Percentiles rank a stretch among this genome's conserved stretches.
Evolutionary conservation across 495 filamentous ascomycete genomes (phyloP).

Genomic region (Aspergillus sclerotioniger): DNA sequence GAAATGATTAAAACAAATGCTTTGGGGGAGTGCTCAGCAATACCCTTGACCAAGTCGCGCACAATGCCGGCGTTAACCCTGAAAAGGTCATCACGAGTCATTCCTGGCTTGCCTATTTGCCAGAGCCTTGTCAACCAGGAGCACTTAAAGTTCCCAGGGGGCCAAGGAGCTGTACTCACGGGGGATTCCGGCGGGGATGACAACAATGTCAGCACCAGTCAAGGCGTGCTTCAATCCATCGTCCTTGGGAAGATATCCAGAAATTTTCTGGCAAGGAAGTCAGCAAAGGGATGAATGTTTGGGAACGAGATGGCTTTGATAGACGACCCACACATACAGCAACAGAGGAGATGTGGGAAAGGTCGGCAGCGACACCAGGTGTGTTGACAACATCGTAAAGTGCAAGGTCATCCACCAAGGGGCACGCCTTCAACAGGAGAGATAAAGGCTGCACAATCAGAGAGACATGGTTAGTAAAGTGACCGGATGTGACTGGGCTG

Average conservation of each 20-base stretch:
- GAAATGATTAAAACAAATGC: constrained; percentile 96
- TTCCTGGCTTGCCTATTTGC: constrained; percentile 86
- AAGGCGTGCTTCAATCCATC: constrained; percentile 86
- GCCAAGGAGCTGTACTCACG: constrained; percentile 59
- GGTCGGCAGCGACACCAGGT: constrained; percentile 89
- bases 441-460: constrained; percentile 71
- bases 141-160: background rate
- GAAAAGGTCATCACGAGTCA: constrained; percentile 99
- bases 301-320: background rate
- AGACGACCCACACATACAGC: constrained; percentile 63
- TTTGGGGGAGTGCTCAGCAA: constrained; percentile 83
- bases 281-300: background rate
- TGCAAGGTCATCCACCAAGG: constrained; percentile 83
- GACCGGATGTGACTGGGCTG: too few species aligned
- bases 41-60: constrained; percentile 76
- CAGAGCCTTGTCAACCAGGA: constrained; percentile 11
- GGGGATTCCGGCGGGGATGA: constrained; percentile 97
- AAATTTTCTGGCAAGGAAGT: constrained; percentile 67
- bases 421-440: constrained; percentile 84
- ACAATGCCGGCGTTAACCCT: constrained; percentile 97
- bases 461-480: constrained; percentile 5
- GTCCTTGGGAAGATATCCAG: constrained; percentile 84
- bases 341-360: constrained; percentile 92
- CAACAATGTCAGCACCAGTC: constrained; percentile 87
- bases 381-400: constrained; percentile 99